Evolutionary conservation across 805 yeast species (phyloP), one percentile per base, ranked within the genome.

Genomic region (Candida andamanensis): DNA sequence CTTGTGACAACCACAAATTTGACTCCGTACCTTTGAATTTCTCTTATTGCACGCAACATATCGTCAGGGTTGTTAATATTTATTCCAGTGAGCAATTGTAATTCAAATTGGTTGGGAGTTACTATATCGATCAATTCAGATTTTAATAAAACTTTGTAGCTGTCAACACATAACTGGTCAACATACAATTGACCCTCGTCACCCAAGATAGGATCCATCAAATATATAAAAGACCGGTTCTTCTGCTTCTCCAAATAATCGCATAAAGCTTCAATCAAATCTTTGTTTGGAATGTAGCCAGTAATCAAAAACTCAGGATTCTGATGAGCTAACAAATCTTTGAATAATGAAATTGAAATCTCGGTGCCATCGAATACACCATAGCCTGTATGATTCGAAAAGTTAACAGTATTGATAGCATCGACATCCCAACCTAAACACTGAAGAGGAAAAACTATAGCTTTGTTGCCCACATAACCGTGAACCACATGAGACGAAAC

Each of bases 381-480:
- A 55, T 86, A 86, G 1, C 95, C 97, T 2, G 97, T 90, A 58
- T 90, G 97, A 47, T 90, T 87, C 2, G 95, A 85, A 46, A 80
- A 78, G 49, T 85, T 84, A 14, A 89, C 95, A 1, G 95, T 85
- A 57, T 90, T 85, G 33, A 92, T 66, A 15, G 78, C 78, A 52
- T 90, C 96, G 7, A 89, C 95, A 51, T 92, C 90, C 96, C 97
- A 90, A 0, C 92, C 94, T 27, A 75, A 67, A 25, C 77, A 63
- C 50, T 90, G 97, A 15, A 90, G 60, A 0, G 97, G 96, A 51
- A 92, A 84, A 2, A 90, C 83, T 1, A 92, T 85, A 0, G 96
- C 95, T 36, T 79, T 74, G 54, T 87, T 87, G 1, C 98, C 98
- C 2, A 92, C 98, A 48, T 85, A 82, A 2, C 98, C 98, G 52